Conservation (phyloP, 2,329 filamentous ascomycete genomes). For the Neophaeococcomyces mojaviensis region DNA sequence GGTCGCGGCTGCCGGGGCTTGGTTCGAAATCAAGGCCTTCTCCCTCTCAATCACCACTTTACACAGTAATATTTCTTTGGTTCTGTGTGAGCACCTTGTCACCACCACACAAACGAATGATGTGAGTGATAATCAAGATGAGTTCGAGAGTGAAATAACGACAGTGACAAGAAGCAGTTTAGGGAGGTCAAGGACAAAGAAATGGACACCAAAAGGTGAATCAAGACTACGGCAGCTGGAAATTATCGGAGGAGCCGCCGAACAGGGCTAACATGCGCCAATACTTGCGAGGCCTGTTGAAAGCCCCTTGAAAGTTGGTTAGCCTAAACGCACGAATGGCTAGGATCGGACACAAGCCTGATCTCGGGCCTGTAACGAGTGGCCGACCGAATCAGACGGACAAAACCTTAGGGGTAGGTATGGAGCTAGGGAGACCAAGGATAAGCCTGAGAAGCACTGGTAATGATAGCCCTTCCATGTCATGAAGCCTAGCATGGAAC, state of each 20-base stretch:
- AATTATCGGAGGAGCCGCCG: constrained; percentile 6
- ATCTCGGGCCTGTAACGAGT: neutral
- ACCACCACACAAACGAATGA: constrained; percentile 10
- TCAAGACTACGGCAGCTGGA: neutral
- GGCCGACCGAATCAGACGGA: neutral
- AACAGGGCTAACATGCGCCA: neutral
- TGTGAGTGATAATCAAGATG: constrained; percentile 8
- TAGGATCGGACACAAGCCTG: neutral
- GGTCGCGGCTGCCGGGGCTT: constrained; percentile 19
- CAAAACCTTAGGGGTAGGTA: neutral
- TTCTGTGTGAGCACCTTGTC: neutral
- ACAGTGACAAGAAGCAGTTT: constrained; percentile 1
- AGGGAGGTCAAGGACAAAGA: constrained; percentile 11
- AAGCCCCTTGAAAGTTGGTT: constrained; percentile 3
- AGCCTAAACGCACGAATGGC: neutral
- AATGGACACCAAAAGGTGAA: constrained; percentile 1
- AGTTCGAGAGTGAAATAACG: constrained; percentile 2
- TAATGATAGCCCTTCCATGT: neutral
- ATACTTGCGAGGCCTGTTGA: neutral
- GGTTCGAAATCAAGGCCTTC: neutral
- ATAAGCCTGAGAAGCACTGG: neutral
- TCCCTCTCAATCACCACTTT: neutral
- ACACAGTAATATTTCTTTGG: neutral
- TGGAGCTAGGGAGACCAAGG: constrained; percentile 3
- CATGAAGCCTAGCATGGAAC: constrained; percentile 2